A percentile compares a stretch with the other conserved stretches of the same genome.
Conservation (phyloP, 2,329 filamentous ascomycete species). For the Macrophomina pseudophaseolina region DNA sequence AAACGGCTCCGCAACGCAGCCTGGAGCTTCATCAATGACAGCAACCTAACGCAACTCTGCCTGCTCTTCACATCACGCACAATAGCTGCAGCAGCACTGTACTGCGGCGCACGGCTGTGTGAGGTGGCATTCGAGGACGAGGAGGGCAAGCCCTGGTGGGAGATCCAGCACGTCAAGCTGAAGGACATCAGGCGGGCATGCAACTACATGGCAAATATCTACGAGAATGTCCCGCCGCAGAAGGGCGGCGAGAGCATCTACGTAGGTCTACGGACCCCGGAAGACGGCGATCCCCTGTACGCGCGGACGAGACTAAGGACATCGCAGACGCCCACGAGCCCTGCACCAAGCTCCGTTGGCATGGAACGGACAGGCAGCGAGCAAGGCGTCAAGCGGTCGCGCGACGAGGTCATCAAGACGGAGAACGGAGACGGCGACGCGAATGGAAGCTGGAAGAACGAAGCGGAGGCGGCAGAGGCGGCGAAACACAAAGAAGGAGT, state of each 20-base stretch:
- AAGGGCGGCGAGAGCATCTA: conserved; percentile 53
- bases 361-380: conserved; percentile 36
- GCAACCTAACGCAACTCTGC: conserved; percentile 81
- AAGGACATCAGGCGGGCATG: conserved; percentile 74
- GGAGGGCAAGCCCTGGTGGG: conserved; percentile 85
- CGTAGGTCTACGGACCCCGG: conserved; percentile 49
- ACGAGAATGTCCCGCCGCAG: conserved; percentile 48
- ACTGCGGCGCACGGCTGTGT: conserved; percentile 80
- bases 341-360: conserved; percentile 29
- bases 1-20: conserved; percentile 82
- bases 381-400: conserved; percentile 34
- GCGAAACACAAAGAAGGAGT: conserved; percentile 8
- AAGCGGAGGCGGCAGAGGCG: not conserved
- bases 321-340: conserved; percentile 33
- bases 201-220: conserved; percentile 70
- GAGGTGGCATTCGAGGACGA: conserved; percentile 74
- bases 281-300: conserved; percentile 38
- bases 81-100: conserved; percentile 84
- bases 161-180: conserved; percentile 72
- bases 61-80: conserved; percentile 79
- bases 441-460: conserved; percentile 24
- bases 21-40: conserved; percentile 95
- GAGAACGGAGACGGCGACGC: conserved; percentile 28
- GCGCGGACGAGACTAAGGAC: conserved; percentile 38
- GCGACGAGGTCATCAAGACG: conserved; percentile 28